Evolutionary conservation across 1,139 yeast species (phyloP), one percentile per base, ranked within the genome.

Genomic region (Candida tetrigidarum): DNA sequence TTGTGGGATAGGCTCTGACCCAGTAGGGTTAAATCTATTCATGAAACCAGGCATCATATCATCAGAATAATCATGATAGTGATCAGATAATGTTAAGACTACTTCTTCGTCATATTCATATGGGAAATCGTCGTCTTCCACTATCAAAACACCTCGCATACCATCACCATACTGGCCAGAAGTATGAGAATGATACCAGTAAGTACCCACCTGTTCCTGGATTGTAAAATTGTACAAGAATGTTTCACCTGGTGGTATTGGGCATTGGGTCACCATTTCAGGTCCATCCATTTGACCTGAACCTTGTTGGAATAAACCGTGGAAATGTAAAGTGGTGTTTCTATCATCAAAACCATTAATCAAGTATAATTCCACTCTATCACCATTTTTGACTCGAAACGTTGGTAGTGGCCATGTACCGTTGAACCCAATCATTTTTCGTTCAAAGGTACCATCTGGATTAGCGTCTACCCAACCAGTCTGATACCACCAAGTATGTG

Each of bases 101-200:
- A 78, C 71, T 54, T 86, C 89, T 54, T 83, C 81, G 58, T 86
- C 92, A 50, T 74, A 84, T 10, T 74, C 68, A 53, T 81, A 84
- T 9, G 77, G 76, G 39, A 80, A 80, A 36, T 75, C 77, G 33
- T 69, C 75, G 51, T 84, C 89, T 54, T 85, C 91, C 47, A 86
- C 75, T 33, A 86, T 74, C 50, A 86, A 77, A 39, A 84, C 71
- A 11, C 85, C 91, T 60, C 95, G 76, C 63, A 86, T 67, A 34
- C 95, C 95, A 60, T 86, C 95, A 53, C 88, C 83, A 54, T 84
- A 84, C 62, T 86, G 93, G 30, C 89, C 76, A 0, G 85, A 83
- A 41, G 87, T 77, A 60, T 86, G 95, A n/a, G 91, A 83, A 60
- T 86, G 95, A 64, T 86, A 86, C 95, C 93, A 86, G 63, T 73